Evolutionary conservation across 768 basidiomycete species (phyloP).

Genomic region (Phanerochaete carnosa): DNA sequence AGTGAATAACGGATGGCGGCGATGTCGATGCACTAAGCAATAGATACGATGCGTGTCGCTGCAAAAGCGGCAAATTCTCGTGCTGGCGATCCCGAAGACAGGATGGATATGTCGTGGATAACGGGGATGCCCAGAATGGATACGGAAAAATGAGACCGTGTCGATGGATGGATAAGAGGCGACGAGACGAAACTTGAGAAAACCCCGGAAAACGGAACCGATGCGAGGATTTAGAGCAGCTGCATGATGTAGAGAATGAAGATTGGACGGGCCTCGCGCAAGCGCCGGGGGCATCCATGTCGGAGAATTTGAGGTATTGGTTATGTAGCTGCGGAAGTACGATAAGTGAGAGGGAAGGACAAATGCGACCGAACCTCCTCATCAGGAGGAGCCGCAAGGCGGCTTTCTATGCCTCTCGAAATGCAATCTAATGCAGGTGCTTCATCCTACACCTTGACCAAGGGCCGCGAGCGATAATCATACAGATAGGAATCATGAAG

Average conservation of each 20-base stretch:
- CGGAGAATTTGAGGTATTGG: slow-evolving; percentile 18
- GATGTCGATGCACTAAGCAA: slow-evolving; percentile 23
- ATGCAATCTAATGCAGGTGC: slow-evolving; percentile 16
- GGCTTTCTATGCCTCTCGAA: slow-evolving; percentile 25
- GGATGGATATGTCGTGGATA: slow-evolving; percentile 61
- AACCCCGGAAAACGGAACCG: slow-evolving; percentile 19
- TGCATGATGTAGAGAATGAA: slow-evolving; percentile 36
- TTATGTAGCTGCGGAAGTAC: slow-evolving; percentile 19
- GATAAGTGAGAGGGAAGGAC: slow-evolving; percentile 19
- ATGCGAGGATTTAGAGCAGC: slow-evolving; percentile 28
- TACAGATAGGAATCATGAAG: slow-evolving; percentile 21
- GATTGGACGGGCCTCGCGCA: slow-evolving; percentile 34
- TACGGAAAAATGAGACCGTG: slow-evolving; percentile 18
- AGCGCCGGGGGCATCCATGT: slow-evolving; percentile 25
- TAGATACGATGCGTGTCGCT: slow-evolving; percentile 33
- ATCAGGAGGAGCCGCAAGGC: slow-evolving; percentile 12
- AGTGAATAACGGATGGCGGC: slow-evolving; percentile 17
- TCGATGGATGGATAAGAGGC: slow-evolving; percentile 19
- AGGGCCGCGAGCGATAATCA: slow-evolving; percentile 18
- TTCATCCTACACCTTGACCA: slow-evolving; percentile 22
- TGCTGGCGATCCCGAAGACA: slow-evolving; percentile 45
- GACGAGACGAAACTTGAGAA: slow-evolving; percentile 9
- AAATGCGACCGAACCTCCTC: slow-evolving; percentile 12
- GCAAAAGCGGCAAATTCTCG: slow-evolving; percentile 24
- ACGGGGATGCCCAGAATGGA: slow-evolving; percentile 21